Evolutionary conservation across 2,329 filamentous ascomycete genomes (phyloP), one percentile per base, ranked within the genome.

Genomic region (Ceratocystis albifundus): DNA sequence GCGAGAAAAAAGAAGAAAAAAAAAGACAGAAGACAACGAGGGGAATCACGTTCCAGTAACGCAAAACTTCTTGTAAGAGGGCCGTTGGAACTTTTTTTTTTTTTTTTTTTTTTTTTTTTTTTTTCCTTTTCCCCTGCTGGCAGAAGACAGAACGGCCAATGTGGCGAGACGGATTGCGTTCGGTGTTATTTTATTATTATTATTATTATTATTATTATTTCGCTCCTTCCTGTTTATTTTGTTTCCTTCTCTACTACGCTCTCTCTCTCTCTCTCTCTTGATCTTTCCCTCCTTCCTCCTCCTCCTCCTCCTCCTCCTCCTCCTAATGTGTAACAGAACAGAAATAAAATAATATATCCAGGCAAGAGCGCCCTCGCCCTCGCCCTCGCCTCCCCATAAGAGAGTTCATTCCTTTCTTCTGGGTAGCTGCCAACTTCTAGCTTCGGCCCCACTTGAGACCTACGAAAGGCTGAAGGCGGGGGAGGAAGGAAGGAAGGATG

Each of bases 381-480:
- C 45, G 45, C 45, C n/a, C 10, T 6, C n/a, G 53, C 30, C 22
- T 22, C 25, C 15, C 25, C 10, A 28, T 5, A 57, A 28, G 53
- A 28, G 53, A 57, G 17, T 22, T 28, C 50, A 10, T 30, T 57
- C 53, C 22, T 22, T 50, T 22, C 17, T 50, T 50, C 46, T 10
- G 17, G 53, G 8, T 22, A 15, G 32, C 32, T 36, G 32, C 32
- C 32, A 36, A 36, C 32, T 36, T 36, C 53, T 30, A 10, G 25
- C 8, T 20, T 57, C 53, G 53, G 53, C 53, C 53, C 53, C 53
- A 57, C 53, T 57, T 57, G 25, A 57, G 53, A 41, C 59, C 59
- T 44, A 22, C 41, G 32, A 62, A 62, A 62, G 59, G 17, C 32
- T n/a, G 22, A 12, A 41, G 44, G 59, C 20, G 44, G 32, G n/a